Conservation (phyloP, 2,329 filamentous ascomycete species). For the Chaetomiaceae sp. region DNA sequence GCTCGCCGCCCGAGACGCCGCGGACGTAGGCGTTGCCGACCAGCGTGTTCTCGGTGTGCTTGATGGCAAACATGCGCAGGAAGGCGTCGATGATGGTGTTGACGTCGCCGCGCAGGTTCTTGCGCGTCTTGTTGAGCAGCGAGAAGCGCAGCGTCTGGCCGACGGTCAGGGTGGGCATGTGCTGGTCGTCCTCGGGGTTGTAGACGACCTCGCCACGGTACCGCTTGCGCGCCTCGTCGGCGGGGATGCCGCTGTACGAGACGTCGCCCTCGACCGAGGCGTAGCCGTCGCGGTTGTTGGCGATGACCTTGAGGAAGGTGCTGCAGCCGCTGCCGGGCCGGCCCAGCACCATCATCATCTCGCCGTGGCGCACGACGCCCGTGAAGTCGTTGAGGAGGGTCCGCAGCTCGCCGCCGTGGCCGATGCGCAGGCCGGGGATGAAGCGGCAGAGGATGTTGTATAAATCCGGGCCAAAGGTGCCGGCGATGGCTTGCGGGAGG, state of each 20-base stretch:
- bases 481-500: slow-evolving; percentile 67
- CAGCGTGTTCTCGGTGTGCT: slow-evolving; percentile 61
- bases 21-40: slow-evolving; percentile 65
- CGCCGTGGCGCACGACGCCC: slow-evolving; percentile 50
- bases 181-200: slow-evolving; percentile 64
- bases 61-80: slow-evolving; percentile 63
- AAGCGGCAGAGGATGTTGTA: slow-evolving; percentile 54
- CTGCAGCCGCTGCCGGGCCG: slow-evolving; percentile 55
- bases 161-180: slow-evolving; percentile 66
- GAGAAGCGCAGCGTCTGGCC: slow-evolving; percentile 65
- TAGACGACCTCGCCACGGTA: slow-evolving; percentile 42
- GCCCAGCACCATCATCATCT: slow-evolving; percentile 55
- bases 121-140: slow-evolving; percentile 58
- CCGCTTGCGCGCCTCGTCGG: slow-evolving; percentile 50
- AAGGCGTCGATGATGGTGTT: slow-evolving; percentile 54
- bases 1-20: slow-evolving; percentile 58
- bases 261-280: slow-evolving; percentile 54
- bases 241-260: slow-evolving; percentile 53
- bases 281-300: slow-evolving; percentile 58
- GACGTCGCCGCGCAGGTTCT: slow-evolving; percentile 57
- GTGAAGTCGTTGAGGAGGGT: slow-evolving; percentile 49
- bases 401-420: slow-evolving; percentile 18
- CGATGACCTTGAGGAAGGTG: slow-evolving; percentile 26
- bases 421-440: slow-evolving; percentile 31
- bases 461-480: slow-evolving; percentile 76